Evolutionary conservation across 148 eudicot species (phyloP).

Genomic region (Beta vulgaris): DNA sequence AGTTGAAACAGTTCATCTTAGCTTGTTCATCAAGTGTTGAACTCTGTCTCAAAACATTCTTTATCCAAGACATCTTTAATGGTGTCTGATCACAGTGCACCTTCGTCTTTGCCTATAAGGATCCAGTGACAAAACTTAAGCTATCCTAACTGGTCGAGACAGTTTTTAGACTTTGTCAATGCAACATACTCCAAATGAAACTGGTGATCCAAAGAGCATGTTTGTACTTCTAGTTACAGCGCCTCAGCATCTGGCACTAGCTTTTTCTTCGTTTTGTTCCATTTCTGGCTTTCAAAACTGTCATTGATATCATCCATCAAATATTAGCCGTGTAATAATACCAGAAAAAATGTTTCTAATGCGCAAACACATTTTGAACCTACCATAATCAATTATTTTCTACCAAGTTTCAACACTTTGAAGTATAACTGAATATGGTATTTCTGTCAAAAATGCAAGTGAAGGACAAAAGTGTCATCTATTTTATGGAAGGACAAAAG

Average conservation of each 20-base stretch:
- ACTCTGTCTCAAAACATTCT: not conserved
- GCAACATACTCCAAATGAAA: not conserved
- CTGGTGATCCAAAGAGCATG: not conserved
- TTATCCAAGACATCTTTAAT: not conserved
- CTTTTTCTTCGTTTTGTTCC: not conserved
- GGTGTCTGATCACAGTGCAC: not conserved
- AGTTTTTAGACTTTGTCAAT: not conserved
- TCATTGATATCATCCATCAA: not conserved
- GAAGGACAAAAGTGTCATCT: not conserved
- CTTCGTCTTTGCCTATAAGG: not conserved
- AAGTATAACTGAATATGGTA: not conserved
- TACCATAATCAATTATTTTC: too few relatives aligned
- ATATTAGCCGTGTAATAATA: not conserved
- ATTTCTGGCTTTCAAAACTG: not conserved
- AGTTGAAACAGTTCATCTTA: not conserved
- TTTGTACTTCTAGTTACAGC: not conserved
- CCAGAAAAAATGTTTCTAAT: too few relatives aligned
- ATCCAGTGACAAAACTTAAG: not conserved
- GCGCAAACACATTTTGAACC: not conserved
- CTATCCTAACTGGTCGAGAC: not conserved
- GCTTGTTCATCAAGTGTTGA: not conserved
- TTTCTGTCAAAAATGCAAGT: not conserved
- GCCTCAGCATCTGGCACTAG: not conserved
- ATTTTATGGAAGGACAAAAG: not conserved
- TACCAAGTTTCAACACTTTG: not conserved